phyloP scores from a whole-genome alignment of 1,284 basidiomycete species.

The Cryptococcus sp. region DNA sequence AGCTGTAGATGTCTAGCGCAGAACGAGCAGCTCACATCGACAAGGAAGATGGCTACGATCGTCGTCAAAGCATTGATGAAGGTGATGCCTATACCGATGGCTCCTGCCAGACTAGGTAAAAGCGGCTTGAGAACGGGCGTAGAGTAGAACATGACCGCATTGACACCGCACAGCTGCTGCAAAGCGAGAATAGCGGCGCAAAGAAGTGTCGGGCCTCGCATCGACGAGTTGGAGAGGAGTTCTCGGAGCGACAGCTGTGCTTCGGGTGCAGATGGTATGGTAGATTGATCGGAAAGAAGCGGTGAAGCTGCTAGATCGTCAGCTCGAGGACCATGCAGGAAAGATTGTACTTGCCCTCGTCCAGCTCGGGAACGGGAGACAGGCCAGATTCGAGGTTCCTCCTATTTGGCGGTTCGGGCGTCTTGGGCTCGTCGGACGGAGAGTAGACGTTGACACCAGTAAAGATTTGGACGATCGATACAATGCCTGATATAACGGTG shows the following conservation, averaged over 20 bases:
- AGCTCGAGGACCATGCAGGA: too few relatives aligned
- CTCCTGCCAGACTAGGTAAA: conserved; percentile 63
- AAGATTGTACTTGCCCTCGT: conserved; percentile 6
- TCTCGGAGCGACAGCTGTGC: conserved; percentile 26
- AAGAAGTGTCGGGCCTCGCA: conserved; percentile 63
- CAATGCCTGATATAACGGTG: conserved; percentile 58
- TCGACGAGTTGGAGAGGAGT: conserved; percentile 53
- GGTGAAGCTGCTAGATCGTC: conserved; percentile 24
- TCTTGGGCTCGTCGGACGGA: not conserved
- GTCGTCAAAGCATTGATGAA: conserved; percentile 76
- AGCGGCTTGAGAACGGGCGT: conserved; percentile 75
- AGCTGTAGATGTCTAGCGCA: not conserved
- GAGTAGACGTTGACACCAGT: conserved; percentile 7
- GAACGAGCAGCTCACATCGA: conserved; percentile 75
- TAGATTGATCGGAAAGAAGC: conserved; percentile 10
- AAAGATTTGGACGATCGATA: conserved; percentile 59
- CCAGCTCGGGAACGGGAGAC: conserved; percentile 4
- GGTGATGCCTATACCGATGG: conserved; percentile 47
- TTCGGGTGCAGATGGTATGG: conserved; percentile 27
- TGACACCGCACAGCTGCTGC: conserved; percentile 75
- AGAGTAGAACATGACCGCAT: conserved; percentile 82
- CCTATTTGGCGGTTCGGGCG: not conserved
- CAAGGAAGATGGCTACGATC: conserved; percentile 73
- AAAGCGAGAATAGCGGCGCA: conserved; percentile 66
- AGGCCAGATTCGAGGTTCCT: not conserved